A percentile compares a stretch with the other conserved stretches of the same genome.
These are phyloP conservation scores for Ciborinia camelliae DNA, from an alignment of 2,329 filamentous ascomycete genomes.

Conservation along the genomic window DNA sequence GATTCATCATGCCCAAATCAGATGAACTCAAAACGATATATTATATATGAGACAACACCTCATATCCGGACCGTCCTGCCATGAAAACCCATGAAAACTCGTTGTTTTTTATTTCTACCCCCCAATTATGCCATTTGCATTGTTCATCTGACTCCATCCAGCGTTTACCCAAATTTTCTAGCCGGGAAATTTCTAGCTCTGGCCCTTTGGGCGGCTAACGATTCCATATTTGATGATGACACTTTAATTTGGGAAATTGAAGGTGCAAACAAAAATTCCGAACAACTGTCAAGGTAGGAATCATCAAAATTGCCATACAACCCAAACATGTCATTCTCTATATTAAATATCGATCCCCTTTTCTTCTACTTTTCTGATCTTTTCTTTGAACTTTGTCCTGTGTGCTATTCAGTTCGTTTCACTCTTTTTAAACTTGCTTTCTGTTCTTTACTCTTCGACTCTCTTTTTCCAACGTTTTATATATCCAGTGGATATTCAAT, in stretches of 20 bases:
- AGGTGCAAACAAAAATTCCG: constrained; percentile 3
- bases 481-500: constrained; percentile 5
- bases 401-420: constrained; percentile 21
- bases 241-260: constrained; percentile 21
- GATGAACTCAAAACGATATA: constrained; percentile 11
- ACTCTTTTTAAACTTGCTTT: constrained; percentile 15
- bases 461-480: constrained; percentile 1
- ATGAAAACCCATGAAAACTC: no score
- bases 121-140: constrained; percentile 1
- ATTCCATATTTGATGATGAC: background rate
- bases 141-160: constrained; percentile 10
- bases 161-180: constrained; percentile 2
- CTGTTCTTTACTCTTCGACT: background rate
- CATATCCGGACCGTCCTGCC: constrained; percentile 22
- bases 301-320: background rate
- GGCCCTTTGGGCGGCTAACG: constrained; percentile 11
- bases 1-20: background rate
- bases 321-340: background rate
- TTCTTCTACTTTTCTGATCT: background rate
- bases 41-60: constrained; percentile 17
- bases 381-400: constrained; percentile 4
- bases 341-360: background rate
- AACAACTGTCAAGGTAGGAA: background rate
- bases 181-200: background rate
- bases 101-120: background rate